A percentile compares a stretch with the other conserved stretches of the same genome.
phyloP scores from a whole-genome alignment of 2,329 filamentous ascomycete species.

The Ascochyta pisi region DNA sequence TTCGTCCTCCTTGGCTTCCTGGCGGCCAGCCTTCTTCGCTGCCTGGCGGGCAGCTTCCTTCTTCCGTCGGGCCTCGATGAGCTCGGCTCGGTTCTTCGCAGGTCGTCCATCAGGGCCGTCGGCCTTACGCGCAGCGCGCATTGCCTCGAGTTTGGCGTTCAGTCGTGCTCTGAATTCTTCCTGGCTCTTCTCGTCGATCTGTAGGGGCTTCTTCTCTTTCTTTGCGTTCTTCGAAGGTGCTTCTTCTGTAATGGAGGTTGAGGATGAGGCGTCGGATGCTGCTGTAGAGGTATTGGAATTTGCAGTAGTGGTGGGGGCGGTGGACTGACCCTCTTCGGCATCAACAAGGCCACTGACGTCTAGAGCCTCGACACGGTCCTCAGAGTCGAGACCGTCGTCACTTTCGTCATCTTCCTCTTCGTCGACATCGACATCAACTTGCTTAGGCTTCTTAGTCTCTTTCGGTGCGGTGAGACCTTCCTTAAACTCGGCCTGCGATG shows the following conservation, averaged over 20 bases:
- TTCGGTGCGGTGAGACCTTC: conserved; percentile 30
- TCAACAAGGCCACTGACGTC: conserved; percentile 49
- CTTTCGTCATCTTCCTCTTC: conserved; percentile 31
- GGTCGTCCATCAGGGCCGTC: conserved; percentile 82
- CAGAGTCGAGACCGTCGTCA: conserved; percentile 33
- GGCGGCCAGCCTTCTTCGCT: conserved; percentile 85
- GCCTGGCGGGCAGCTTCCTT: conserved; percentile 87
- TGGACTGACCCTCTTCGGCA: conserved; percentile 40
- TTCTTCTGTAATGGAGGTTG: conserved; percentile 53
- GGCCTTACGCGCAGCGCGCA: conserved; percentile 86
- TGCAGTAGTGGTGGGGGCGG: conserved; percentile 40
- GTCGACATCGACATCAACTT: conserved; percentile 38
- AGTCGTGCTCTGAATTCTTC: conserved; percentile 79
- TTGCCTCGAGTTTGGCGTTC: conserved; percentile 80
- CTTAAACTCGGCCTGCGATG: conserved; percentile 39
- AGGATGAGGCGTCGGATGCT: conserved; percentile 54
- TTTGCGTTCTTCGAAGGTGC: conserved; percentile 37
- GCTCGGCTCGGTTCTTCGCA: conserved; percentile 84
- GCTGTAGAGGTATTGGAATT: conserved; percentile 51
- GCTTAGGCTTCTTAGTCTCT: conserved; percentile 33
- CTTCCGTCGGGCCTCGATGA: conserved; percentile 85
- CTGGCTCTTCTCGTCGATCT: conserved; percentile 60
- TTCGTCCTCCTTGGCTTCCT: conserved; percentile 80
- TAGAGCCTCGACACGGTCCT: conserved; percentile 43
- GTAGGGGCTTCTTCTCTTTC: conserved; percentile 41